Base-by-base conservation (phyloP, 305 asterid genomes). In the Ilex paraguariensis region DNA sequence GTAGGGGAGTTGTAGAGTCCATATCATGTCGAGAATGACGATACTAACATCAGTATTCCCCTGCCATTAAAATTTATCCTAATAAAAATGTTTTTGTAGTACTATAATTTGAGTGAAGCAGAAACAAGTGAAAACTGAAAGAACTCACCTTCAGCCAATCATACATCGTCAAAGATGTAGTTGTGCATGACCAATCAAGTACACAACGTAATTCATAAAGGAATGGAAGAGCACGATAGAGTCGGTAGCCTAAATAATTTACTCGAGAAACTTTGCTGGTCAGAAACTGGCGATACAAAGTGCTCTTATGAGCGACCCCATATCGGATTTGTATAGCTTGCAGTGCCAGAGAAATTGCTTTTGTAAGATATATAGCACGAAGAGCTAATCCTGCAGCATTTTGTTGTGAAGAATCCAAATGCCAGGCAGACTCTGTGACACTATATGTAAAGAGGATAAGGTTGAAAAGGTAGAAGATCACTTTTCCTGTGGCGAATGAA, bases 121-220 rank as follows among this genome's bases (percentile, higher is more conserved):
- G 42, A 36, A 36, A 5, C 42, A 36, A 36, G 42, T 36, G 42
- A 49, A 49, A 52, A 28, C 14, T 30, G 5, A 12, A 51, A 21
- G 51, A 56, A 40, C 78, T 77, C 73, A 94, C 99, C 95, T 94
- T 94, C 74, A 94, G 84, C 99, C 97, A 94, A 78, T 94, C 99
- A 64, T 94, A 94, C 99, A 94, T 94, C 49, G 97, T 94, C 73
- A 94, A 75, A 46, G 99, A 86, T 48, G 97, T 94, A 13, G 86
- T 82, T 14, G 99, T 90, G 79, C 99, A 94, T 1, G 99, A 94
- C 99, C 99, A 94, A 77, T 94, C 99, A 74, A 94, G 96, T 65
- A 94, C 97, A 51, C 97, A 90, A 65, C 99, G 75, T 62, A 94
- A 72, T 77, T 94, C 99, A 64, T 94, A 94, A 28, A 94, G 82